Evolutionary conservation across 2,329 filamentous ascomycete species (phyloP), one percentile per base, ranked within the genome.

Genomic region (Leptosphaerulina australis): DNA sequence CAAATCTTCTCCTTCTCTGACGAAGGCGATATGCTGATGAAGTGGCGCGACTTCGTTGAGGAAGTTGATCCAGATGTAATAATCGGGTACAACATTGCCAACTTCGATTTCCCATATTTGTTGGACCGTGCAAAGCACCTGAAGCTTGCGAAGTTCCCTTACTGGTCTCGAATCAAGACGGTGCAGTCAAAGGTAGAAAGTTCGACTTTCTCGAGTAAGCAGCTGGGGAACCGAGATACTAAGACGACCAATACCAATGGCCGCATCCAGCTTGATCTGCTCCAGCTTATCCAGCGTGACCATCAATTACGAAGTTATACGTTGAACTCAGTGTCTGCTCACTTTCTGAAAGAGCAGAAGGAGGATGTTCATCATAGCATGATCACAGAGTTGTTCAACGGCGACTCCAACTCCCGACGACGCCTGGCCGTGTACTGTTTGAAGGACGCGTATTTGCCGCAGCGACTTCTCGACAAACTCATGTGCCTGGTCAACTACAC

Each of bases 401-500:
- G 94, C 54, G 97, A 94, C 0, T 87, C 92, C 0, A 94, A 99
- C 69, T 96, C 93, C 3, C 81, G 94, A 59, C 85, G 95, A 64
- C 87, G 94, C 75, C 77, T 99, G 38, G 94, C 94, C 1, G 84
- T 99, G 1, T 99, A 99, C 77, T 99, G 94, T 75, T 76, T 99
- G 59, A 99, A 99, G 74, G 95, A 99, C 77, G 94, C 94, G 0
- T 99, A 96, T 66, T 80, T 99, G 3, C 94, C 94, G 1, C 92
- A 97, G 68, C 80, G 95, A 52, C 75, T 99, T 41, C 92, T 99
- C 86, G 94, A 99, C 69, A 99, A 99, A 73, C 80, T 99, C 20
- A 97, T 96, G 69, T 97, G 94, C 74, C 80, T 99, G n/a, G 89
- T 96, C 75, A 99, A 99, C 71, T 97, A 97, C 68, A 97, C 94